Evolutionary conservation across 2,329 filamentous ascomycete genomes (phyloP).

Genomic region (Incumbomyces delicatus): DNA sequence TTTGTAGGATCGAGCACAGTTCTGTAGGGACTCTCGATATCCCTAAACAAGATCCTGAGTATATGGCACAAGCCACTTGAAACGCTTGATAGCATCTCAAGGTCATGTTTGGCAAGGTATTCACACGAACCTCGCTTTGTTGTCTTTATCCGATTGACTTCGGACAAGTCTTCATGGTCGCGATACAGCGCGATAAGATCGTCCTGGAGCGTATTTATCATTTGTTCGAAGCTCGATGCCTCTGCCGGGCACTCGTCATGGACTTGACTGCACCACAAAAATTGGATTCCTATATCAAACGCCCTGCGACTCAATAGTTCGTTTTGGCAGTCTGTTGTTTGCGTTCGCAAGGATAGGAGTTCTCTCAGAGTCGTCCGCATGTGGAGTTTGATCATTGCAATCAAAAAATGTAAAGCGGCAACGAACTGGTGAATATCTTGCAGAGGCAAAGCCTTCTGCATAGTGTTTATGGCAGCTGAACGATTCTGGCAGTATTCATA

Average conservation of each 20-base stretch:
- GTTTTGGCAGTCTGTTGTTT: neutral
- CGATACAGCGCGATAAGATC: neutral
- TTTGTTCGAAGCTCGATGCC: neutral
- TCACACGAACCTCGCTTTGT: neutral
- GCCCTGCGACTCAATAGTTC: neutral
- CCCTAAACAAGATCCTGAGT: neutral
- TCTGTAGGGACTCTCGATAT: neutral
- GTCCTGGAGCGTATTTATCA: neutral
- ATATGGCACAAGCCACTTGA: neutral
- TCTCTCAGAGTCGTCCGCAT: neutral
- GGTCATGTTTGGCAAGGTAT: neutral
- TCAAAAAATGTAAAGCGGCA: neutral
- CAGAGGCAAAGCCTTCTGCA: conserved; percentile 1
- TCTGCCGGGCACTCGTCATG: neutral
- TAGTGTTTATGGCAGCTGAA: neutral
- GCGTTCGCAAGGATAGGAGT: neutral
- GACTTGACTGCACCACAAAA: neutral
- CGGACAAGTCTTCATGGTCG: neutral
- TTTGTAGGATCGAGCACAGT: neutral
- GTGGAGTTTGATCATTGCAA: neutral
- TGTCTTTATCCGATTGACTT: neutral
- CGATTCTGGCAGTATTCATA: neutral
- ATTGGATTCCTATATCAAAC: neutral
- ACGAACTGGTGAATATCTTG: neutral
- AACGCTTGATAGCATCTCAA: neutral